phyloP scores from a whole-genome alignment of 2,329 filamentous ascomycete genomes.

The Neurospora sp. region DNA sequence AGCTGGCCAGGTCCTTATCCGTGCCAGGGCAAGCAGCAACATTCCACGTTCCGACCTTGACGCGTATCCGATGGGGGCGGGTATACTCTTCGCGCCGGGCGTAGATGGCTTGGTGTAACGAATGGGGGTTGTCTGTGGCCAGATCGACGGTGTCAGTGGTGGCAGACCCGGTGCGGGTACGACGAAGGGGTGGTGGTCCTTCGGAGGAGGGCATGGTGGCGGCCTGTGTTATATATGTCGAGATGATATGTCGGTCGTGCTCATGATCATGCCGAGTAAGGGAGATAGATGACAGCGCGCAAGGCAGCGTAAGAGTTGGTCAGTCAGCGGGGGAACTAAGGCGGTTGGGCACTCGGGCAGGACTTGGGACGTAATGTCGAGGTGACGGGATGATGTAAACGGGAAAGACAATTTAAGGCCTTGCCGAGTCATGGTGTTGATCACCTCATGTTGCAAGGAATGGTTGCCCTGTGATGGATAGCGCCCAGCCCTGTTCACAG shows the following conservation, averaged over 20 bases:
- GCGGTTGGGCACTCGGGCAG: neutral
- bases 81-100: constrained; percentile 72
- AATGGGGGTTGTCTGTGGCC: constrained; percentile 36
- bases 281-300: neutral
- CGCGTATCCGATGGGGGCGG: constrained; percentile 59
- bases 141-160: constrained; percentile 33
- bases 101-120: constrained; percentile 56
- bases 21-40: constrained; percentile 76
- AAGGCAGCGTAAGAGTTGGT: neutral
- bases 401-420: neutral
- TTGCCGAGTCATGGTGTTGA: neutral
- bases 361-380: neutral
- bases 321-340: neutral
- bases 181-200: constrained; percentile 4
- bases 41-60: constrained; percentile 96
- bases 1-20: constrained; percentile 76
- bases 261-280: neutral
- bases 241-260: neutral
- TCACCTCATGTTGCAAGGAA: neutral
- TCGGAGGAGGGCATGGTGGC: constrained; percentile 10
- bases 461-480: neutral
- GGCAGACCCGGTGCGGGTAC: constrained; percentile 1
- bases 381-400: neutral
- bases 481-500: neutral
- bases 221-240: neutral